phyloP scores from a whole-genome alignment of 768 basidiomycete genomes.

The Mycena albidolilacea region DNA sequence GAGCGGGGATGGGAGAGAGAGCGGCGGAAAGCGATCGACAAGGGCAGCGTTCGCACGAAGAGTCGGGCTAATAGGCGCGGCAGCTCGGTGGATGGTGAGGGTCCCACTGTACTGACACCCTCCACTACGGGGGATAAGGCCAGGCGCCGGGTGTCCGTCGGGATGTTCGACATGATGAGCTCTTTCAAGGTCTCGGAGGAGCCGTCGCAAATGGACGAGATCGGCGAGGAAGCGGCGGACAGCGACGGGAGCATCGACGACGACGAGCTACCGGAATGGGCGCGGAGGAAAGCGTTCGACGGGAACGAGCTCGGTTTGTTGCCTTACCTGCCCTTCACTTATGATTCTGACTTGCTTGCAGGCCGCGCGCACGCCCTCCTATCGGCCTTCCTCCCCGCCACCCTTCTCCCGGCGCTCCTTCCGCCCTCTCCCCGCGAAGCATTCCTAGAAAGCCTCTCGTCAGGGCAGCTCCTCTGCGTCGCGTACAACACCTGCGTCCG shows the following conservation, averaged over 20 bases:
- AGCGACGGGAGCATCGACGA: constrained; percentile 70
- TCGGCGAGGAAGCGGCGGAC: constrained; percentile 61
- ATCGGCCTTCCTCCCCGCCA: constrained; percentile 68
- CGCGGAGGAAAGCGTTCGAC: constrained; percentile 68
- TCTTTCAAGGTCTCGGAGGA: constrained; percentile 67
- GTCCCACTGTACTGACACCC: constrained; percentile 38
- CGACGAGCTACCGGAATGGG: constrained; percentile 85
- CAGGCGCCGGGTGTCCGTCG: constrained; percentile 65
- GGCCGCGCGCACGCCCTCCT: constrained; percentile 79
- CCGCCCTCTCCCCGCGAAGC: constrained; percentile 50
- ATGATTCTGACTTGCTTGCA: constrained; percentile 45
- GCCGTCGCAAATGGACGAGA: constrained; percentile 66
- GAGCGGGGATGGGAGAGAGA: constrained; percentile 65
- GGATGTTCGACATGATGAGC: constrained; percentile 69
- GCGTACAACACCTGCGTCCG: constrained; percentile 89
- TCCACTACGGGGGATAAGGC: constrained; percentile 36
- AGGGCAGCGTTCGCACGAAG: constrained; percentile 54
- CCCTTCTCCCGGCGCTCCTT: constrained; percentile 59
- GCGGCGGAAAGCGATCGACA: constrained; percentile 62
- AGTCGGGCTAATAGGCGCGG: constrained; percentile 64
- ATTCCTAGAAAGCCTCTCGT: constrained; percentile 73
- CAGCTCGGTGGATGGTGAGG: constrained; percentile 58
- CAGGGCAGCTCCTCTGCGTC: constrained; percentile 84
- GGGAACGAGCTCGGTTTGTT: constrained; percentile 73
- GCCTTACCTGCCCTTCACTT: constrained; percentile 21